A percentile compares a stretch with the other conserved stretches of the same genome.
These are phyloP conservation scores for Castanopsis chinensis DNA, from an alignment of 306 rosid species.

Conservation along the genomic window DNA sequence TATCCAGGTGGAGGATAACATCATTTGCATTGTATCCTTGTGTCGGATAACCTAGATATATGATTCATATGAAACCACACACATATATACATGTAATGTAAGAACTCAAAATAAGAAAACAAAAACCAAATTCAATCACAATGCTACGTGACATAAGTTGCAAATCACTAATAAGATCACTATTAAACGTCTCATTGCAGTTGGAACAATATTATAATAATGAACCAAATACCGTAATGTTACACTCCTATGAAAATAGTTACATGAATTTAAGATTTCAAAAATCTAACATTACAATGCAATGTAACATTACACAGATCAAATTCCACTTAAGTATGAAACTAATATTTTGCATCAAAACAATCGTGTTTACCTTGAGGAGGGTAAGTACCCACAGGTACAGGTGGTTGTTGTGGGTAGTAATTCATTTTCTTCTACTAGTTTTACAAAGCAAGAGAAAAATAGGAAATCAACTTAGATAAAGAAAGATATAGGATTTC, in stretches of 20 bases:
- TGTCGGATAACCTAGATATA: not conserved
- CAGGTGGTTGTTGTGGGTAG: slow-evolving; percentile 25
- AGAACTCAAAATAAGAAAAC: not conserved
- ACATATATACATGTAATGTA: not conserved
- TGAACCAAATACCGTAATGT: no score
- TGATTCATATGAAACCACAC: not conserved
- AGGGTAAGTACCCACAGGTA: slow-evolving; percentile 4
- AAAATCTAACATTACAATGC: no score
- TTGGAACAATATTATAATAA: no score
- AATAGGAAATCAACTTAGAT: not conserved
- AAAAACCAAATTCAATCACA: not conserved
- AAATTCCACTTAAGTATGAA: no score
- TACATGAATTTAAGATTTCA: no score
- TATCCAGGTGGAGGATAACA: not conserved
- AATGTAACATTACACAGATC: no score
- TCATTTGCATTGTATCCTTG: not conserved
- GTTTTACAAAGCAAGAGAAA: not conserved
- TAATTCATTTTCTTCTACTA: slow-evolving; percentile 1
- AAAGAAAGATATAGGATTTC: not conserved
- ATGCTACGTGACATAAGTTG: not conserved
- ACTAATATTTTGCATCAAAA: not conserved
- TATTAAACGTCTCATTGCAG: no score
- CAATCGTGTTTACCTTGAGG: slow-evolving; percentile 9
- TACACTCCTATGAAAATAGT: no score
- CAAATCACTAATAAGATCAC: not conserved